These are phyloP conservation scores for Russula foetens DNA, from an alignment of 768 basidiomycete species.

Conservation along the genomic window DNA sequence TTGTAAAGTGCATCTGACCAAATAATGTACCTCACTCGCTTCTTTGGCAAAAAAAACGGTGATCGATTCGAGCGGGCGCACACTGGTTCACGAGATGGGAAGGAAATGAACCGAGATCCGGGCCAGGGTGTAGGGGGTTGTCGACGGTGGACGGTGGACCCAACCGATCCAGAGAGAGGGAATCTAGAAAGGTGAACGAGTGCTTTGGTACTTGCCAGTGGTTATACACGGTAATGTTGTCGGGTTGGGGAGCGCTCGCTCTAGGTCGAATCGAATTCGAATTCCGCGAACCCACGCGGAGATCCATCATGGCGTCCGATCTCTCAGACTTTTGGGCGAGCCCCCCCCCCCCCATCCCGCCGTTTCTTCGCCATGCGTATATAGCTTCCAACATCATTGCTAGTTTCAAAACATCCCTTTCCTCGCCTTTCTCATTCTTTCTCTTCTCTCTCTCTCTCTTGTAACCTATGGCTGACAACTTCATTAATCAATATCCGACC, in stretches of 20 bases:
- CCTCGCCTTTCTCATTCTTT: conserved; percentile 10
- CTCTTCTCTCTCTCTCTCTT: neutral
- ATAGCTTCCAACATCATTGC: conserved; percentile 19
- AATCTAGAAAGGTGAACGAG: too few species aligned
- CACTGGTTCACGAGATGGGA: neutral
- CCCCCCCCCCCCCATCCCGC: conserved; percentile 19
- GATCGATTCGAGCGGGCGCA: conserved; percentile 10
- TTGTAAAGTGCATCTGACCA: conserved; percentile 9
- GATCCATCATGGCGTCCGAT: conserved; percentile 20
- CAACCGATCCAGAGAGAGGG: neutral
- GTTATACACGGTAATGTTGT: too few species aligned
- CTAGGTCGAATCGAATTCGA: neutral
- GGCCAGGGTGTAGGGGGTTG: conserved; percentile 1
- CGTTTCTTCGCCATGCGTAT: conserved; percentile 19
- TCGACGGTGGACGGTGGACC: too few species aligned
- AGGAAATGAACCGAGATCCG: conserved; percentile 2
- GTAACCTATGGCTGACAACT: conserved; percentile 12
- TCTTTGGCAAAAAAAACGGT: conserved; percentile 11
- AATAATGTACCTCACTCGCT: conserved; percentile 3
- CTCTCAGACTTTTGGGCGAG: conserved; percentile 12
- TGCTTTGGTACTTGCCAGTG: too few species aligned
- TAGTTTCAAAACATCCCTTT: conserved; percentile 7
- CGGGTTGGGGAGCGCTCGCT: neutral
- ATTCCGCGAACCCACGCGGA: conserved; percentile 18
- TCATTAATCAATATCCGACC: conserved; percentile 17